phyloP scores from a whole-genome alignment of 1,284 basidiomycete genomes.

The Ceratobasidium sp. region DNA sequence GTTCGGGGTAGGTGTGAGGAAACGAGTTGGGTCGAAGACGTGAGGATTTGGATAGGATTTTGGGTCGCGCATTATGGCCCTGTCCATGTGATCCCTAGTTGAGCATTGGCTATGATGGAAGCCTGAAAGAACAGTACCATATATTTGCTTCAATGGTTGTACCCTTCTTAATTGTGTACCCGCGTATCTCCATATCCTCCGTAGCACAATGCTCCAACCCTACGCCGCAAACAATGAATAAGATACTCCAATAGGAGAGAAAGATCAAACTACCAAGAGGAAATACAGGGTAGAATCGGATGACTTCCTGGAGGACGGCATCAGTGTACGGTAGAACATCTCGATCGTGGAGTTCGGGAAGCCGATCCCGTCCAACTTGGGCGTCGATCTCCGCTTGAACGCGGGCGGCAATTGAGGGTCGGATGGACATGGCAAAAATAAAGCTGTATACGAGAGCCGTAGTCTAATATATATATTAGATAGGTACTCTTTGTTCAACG shows the following conservation, averaged over 20 bases:
- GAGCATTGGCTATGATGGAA: no score
- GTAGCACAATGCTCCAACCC: conserved; percentile 16
- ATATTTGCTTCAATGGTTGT: conserved; percentile 25
- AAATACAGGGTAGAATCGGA: conserved; percentile 7
- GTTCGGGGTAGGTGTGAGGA: conserved; percentile 17
- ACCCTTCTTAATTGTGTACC: conserved; percentile 16
- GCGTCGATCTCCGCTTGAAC: conserved; percentile 40
- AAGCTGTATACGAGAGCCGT: conserved; percentile 28
- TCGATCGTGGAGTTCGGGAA: conserved; percentile 36
- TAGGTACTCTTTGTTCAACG: no score
- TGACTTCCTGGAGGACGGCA: conserved; percentile 47
- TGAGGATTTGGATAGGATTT: background rate
- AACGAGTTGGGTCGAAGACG: conserved; percentile 24
- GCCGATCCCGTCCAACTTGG: conserved; percentile 34
- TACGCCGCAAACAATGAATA: background rate
- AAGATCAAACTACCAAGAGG: background rate
- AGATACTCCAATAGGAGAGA: background rate
- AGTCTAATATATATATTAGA: background rate
- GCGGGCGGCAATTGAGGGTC: conserved; percentile 18
- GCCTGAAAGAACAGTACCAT: background rate
- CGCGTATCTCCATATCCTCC: conserved; percentile 14
- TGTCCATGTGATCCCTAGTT: background rate
- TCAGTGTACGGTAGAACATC: conserved; percentile 45
- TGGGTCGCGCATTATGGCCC: conserved; percentile 18
- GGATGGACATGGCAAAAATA: conserved; percentile 39